Base-by-base conservation (phyloP, 1,139 yeast genomes). In the Nakaseomyces nivariensis region DNA sequence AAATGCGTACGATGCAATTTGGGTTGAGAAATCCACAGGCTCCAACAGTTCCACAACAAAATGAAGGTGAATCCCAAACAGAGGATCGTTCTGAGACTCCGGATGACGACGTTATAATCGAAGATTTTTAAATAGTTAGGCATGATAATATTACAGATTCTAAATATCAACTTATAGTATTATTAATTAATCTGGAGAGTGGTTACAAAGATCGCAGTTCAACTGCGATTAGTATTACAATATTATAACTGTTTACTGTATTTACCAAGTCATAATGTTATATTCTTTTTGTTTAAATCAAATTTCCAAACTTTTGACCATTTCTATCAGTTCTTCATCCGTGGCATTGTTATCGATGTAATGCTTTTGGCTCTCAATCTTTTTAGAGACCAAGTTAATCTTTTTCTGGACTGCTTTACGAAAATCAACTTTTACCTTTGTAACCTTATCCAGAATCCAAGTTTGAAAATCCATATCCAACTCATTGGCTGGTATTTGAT, bases 401-500 rank as follows among this genome's bases (percentile, higher is more conserved):
- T 82, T 85, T 31, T 70, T 62, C 17, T 68, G 67, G 47, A 73
- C 69, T 49, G 78, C 78, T 1, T 55, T 57, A 40, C 68, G 68
- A 55, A 77, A 77, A 27, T 70, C 70, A 5, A 66, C 61, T 13
- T 79, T 67, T 69, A 81, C 71, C 41, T 66, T 69, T 7, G 71
- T 67, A 45, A 76, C 69, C 38, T 70, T 69, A 8, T 59, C 54
- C 10, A 59, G 57, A 24, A 86, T 68, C 95, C 95, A 88, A 53
- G 84, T 78, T 48, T 74, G 74, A 17, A 88, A 76, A 0, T 87
- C 79, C 83, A 83, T 79, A 29, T 77, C 72, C 58, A 84, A 72
- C 58, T 85, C 90, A 17, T 76, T 76, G 36, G 76, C 81, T 0
- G 94, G 90, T 77, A 85, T 79, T 45, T 79, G 79, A 1, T 81